Percentiles rank a stretch among this genome's conserved stretches.
Evolutionary conservation across 2,329 filamentous ascomycete genomes (phyloP).

Genomic region (Calonectria hongkongensis): DNA sequence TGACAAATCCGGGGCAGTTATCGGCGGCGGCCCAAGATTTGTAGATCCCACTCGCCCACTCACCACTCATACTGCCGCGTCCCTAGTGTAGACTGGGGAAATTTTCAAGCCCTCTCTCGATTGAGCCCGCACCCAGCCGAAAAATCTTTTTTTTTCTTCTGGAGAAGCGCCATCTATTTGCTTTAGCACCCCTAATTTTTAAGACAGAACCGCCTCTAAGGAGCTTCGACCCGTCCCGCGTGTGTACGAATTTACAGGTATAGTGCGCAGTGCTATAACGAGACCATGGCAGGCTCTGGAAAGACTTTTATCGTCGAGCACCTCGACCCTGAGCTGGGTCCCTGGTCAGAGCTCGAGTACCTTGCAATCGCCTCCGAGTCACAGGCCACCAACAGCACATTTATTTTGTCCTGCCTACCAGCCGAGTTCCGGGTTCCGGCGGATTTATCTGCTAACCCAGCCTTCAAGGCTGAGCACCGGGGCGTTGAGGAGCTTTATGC

Average conservation of each 20-base stretch:
- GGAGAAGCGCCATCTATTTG: not conserved
- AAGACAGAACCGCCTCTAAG: not conserved
- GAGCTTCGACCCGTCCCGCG: constrained; percentile 13
- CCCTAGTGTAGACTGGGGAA: constrained; percentile 35
- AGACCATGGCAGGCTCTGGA: constrained; percentile 62
- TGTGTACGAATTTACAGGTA: constrained; percentile 14
- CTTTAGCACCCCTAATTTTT: not conserved
- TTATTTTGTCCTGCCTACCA: constrained; percentile 89
- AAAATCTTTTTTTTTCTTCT: constrained; percentile 1
- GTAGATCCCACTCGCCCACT: constrained; percentile 26
- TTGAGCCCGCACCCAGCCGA: constrained; percentile 20
- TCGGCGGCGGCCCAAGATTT: not conserved
- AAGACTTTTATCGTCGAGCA: constrained; percentile 97
- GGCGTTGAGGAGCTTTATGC: constrained; percentile 91
- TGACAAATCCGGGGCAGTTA: constrained; percentile 4
- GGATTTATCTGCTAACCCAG: constrained; percentile 71
- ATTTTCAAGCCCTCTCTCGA: constrained; percentile 35
- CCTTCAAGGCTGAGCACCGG: constrained; percentile 82
- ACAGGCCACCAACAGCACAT: constrained; percentile 77
- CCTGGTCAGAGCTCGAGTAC: constrained; percentile 97
- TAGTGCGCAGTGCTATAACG: constrained; percentile 4
- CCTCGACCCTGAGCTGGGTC: constrained; percentile 93
- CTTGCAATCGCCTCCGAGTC: constrained; percentile 90
- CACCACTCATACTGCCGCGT: constrained; percentile 30
- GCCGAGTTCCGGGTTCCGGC: constrained; percentile 79